A percentile compares a stretch with the other conserved stretches of the same genome.
These are phyloP conservation scores for Clavispora fructus DNA, from an alignment of 805 yeast genomes.

Conservation along the genomic window DNA sequence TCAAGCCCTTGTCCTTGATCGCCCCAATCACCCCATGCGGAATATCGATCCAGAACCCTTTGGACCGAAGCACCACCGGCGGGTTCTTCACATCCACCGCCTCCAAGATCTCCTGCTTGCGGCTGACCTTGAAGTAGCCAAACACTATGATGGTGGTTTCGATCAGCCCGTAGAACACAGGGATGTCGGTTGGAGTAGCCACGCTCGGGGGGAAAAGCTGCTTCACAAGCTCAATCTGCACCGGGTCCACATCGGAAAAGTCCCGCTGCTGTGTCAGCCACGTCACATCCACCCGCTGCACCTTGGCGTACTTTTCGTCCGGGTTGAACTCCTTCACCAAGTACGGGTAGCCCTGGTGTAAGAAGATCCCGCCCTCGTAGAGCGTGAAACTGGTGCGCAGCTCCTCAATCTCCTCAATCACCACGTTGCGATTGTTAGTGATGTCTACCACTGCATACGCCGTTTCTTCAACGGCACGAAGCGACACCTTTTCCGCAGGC, in stretches of 20 bases:
- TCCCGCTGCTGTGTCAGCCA: slow-evolving; percentile 93
- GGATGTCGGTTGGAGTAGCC: slow-evolving; percentile 34
- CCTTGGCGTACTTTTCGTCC: slow-evolving; percentile 76
- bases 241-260: slow-evolving; percentile 88
- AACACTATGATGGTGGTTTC: slow-evolving; percentile 72
- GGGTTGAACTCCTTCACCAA: slow-evolving; percentile 79
- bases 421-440: slow-evolving; percentile 67
- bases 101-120: slow-evolving; percentile 74
- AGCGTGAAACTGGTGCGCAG: slow-evolving; percentile 85
- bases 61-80: slow-evolving; percentile 61
- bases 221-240: slow-evolving; percentile 59
- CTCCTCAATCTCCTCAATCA: slow-evolving; percentile 86
- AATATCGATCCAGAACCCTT: slow-evolving; percentile 91
- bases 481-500: slow-evolving; percentile 72
- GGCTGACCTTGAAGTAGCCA: slow-evolving; percentile 87
- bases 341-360: slow-evolving; percentile 91
- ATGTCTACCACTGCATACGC: slow-evolving; percentile 86
- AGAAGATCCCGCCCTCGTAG: slow-evolving; percentile 87
- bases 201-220: slow-evolving; percentile 43
- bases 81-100: slow-evolving; percentile 91
- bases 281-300: slow-evolving; percentile 83
- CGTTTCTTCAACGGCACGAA: slow-evolving; percentile 80
- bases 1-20: slow-evolving; percentile 53
- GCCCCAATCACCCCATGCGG: slow-evolving; percentile 60
- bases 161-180: slow-evolving; percentile 73